These are phyloP conservation scores for Stagonosporopsis chrysanthemi DNA, from an alignment of 2,329 filamentous ascomycete species.

Conservation along the genomic window DNA sequence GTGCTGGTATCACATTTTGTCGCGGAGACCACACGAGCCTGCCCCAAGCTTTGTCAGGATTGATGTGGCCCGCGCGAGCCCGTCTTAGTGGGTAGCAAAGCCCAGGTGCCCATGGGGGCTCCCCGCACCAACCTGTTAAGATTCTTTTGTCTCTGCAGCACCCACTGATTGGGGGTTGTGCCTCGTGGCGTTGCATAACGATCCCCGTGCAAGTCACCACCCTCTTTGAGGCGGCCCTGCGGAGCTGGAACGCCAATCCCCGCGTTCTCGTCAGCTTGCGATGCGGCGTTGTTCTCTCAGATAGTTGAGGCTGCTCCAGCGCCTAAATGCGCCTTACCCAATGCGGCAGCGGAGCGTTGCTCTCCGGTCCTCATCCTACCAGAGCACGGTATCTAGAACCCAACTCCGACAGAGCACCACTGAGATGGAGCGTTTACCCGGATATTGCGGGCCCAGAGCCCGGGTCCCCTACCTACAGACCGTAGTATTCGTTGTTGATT, in stretches of 20 bases:
- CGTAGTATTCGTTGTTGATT: conserved; percentile 17
- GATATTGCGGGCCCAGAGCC: conserved; percentile 21
- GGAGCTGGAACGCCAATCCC: conserved; percentile 3
- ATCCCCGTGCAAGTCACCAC: background rate
- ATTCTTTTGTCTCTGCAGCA: conserved; percentile 6
- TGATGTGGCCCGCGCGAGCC: conserved; percentile 11
- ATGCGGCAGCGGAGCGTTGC: conserved; percentile 7
- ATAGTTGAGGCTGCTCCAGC: conserved; percentile 10
- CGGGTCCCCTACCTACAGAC: conserved; percentile 15
- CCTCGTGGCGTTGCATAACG: background rate
- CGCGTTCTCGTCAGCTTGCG: background rate
- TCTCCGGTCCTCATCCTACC: conserved; percentile 7
- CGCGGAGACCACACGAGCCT: background rate
- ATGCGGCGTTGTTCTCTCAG: conserved; percentile 2
- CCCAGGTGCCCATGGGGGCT: conserved; percentile 13
- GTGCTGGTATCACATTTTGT: background rate
- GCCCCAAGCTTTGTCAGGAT: conserved; percentile 11
- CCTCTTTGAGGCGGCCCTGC: conserved; percentile 2
- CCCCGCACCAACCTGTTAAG: conserved; percentile 6
- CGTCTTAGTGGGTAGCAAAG: conserved; percentile 13
- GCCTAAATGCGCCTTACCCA: conserved; percentile 5
- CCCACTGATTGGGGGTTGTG: conserved; percentile 1
- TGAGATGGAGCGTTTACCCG: conserved; percentile 21
- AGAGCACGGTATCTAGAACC: conserved; percentile 23
- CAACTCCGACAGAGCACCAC: conserved; percentile 13